These are phyloP conservation scores for Xylariaceae sp. DNA, from an alignment of 2,329 filamentous ascomycete genomes.

Conservation along the genomic window DNA sequence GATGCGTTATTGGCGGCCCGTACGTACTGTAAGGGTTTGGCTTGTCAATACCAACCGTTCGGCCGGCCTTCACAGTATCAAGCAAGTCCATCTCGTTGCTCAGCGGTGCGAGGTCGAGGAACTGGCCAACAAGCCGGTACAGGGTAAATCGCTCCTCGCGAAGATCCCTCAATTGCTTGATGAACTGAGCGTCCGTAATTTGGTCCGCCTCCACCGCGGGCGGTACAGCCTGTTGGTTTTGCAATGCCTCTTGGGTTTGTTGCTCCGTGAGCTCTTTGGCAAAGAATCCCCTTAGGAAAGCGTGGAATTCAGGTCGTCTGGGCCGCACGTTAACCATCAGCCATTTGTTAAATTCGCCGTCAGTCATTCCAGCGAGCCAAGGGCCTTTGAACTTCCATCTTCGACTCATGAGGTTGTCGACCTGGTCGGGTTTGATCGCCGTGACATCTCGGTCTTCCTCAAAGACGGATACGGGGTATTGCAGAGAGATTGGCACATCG, in stretches of 20 bases:
- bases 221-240: constrained; percentile 33
- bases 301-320: constrained; percentile 49
- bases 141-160: constrained; percentile 47
- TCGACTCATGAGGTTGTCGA: constrained; percentile 37
- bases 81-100: constrained; percentile 26
- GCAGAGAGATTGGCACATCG: constrained; percentile 2
- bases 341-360: constrained; percentile 55
- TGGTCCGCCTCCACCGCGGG: constrained; percentile 31
- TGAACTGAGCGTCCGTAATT: constrained; percentile 47
- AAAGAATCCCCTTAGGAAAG: constrained; percentile 45
- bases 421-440: constrained; percentile 32
- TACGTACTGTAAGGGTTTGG: constrained; percentile 42
- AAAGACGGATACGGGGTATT: constrained; percentile 48
- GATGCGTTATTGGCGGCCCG: constrained; percentile 56
- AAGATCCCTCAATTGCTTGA: constrained; percentile 46
- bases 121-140: constrained; percentile 51
- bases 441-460: constrained; percentile 54
- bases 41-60: constrained; percentile 23
- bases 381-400: constrained; percentile 64
- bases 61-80: constrained; percentile 22
- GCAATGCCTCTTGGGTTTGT: constrained; percentile 36
- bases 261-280: constrained; percentile 41
- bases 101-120: constrained; percentile 57
- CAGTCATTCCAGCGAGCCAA: constrained; percentile 58
- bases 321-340: constrained; percentile 48